phyloP scores from a whole-genome alignment of 495 filamentous ascomycete species.

The Lasiosphaeris hirsuta region DNA sequence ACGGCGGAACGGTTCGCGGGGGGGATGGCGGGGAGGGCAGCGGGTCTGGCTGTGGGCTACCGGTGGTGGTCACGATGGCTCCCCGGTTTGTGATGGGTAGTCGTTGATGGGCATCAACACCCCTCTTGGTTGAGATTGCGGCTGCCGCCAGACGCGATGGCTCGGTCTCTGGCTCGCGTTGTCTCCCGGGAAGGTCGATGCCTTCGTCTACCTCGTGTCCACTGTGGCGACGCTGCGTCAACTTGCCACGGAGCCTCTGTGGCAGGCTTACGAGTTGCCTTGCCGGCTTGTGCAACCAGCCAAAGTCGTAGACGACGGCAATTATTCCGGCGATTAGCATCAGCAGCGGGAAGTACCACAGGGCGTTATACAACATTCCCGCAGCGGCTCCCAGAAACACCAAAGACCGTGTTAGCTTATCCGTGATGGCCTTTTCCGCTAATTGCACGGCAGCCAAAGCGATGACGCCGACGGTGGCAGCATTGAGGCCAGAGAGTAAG shows the following conservation, averaged over 20 bases:
- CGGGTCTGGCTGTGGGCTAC: constrained; percentile 14
- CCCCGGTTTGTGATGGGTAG: neutral
- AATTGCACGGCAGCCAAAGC: constrained; percentile 75
- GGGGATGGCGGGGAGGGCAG: no score
- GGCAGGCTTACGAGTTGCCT: neutral
- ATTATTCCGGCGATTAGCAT: constrained; percentile 57
- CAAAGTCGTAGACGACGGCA: constrained; percentile 60
- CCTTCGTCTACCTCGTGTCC: neutral
- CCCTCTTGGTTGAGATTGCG: no score
- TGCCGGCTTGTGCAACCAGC: constrained; percentile 41
- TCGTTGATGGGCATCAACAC: neutral
- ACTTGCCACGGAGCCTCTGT: neutral
- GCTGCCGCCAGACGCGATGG: neutral
- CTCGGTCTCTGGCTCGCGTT: neutral
- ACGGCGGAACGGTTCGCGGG: constrained; percentile 37
- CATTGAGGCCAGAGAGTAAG: constrained; percentile 73
- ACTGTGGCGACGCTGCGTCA: neutral
- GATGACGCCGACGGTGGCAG: constrained; percentile 75
- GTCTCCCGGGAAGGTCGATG: constrained; percentile 2
- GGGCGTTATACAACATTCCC: constrained; percentile 69
- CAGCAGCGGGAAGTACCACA: constrained; percentile 81
- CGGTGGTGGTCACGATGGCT: neutral
- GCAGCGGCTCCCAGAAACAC: constrained; percentile 67
- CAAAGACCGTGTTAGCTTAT: constrained; percentile 63
- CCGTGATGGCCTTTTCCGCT: constrained; percentile 70